These are phyloP conservation scores for Camellia lanceoleosa DNA, from an alignment of 148 eudicot genomes.

Conservation along the genomic window DNA sequence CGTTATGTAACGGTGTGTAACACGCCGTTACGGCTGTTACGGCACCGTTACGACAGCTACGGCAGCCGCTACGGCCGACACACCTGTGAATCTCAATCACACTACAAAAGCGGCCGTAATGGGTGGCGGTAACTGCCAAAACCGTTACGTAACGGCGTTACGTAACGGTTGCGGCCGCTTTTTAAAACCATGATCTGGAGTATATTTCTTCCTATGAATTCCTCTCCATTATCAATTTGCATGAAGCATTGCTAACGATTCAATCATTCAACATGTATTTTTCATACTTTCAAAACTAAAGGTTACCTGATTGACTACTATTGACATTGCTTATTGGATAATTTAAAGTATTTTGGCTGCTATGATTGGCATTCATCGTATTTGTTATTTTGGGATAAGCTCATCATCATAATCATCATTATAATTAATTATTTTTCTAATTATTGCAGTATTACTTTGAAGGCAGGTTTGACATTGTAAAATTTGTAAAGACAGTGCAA, in stretches of 20 bases:
- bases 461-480: constrained; percentile 51
- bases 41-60: too few species aligned
- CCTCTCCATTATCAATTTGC: neutral
- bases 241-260: neutral
- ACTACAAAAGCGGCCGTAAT: too few species aligned
- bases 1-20: too few species aligned
- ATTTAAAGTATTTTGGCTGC: neutral
- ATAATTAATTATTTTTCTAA: neutral
- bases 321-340: neutral
- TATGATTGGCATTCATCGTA: neutral
- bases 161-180: too few species aligned
- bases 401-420: neutral
- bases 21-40: too few species aligned
- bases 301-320: neutral
- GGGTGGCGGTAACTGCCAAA: too few species aligned
- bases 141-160: too few species aligned
- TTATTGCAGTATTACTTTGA: constrained; percentile 41
- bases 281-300: neutral
- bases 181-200: too few species aligned
- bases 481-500: constrained; percentile 48
- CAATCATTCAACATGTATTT: neutral
- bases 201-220: neutral
- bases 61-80: too few species aligned
- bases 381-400: neutral
- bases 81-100: too few species aligned